A percentile compares a stretch with the other conserved stretches of the same genome.
Conservation (phyloP, 1,139 yeast species). For the Blastobotrys persicus region DNA sequence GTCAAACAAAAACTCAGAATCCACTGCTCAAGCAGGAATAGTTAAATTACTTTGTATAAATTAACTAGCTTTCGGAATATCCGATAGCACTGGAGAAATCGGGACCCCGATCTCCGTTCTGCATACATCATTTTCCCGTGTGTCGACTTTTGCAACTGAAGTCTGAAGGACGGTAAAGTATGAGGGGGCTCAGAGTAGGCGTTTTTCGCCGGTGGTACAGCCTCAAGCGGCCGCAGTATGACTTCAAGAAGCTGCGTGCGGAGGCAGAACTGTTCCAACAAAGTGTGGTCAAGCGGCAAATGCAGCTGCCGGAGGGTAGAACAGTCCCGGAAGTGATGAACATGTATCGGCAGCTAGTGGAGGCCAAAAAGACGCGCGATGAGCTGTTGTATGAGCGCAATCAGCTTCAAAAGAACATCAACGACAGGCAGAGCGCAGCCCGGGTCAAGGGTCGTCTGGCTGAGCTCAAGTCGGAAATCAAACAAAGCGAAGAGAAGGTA, state of each 20-base stretch:
- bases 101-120: no score
- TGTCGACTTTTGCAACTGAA: no score
- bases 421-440: slow-evolving; percentile 18
- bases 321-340: slow-evolving; percentile 39
- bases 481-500: slow-evolving; percentile 40
- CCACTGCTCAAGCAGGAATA: no score
- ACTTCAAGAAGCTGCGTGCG: slow-evolving; percentile 47
- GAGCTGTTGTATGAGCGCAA: slow-evolving; percentile 32
- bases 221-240: slow-evolving; percentile 44
- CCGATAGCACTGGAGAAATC: no score
- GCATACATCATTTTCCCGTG: no score
- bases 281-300: slow-evolving; percentile 50
- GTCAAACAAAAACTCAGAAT: no score
- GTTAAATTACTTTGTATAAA: no score
- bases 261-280: slow-evolving; percentile 43
- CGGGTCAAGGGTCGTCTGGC: slow-evolving; percentile 19
- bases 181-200: background rate
- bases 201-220: background rate
- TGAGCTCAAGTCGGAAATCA: slow-evolving; percentile 37
- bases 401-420: slow-evolving; percentile 23
- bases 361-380: slow-evolving; percentile 26
- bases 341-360: slow-evolving; percentile 30
- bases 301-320: slow-evolving; percentile 34
- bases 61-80: no score
- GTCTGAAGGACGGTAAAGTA: no score